Conservation (phyloP, 2,329 filamentous ascomycete genomes). For the Trichoderma asperellum region DNA sequence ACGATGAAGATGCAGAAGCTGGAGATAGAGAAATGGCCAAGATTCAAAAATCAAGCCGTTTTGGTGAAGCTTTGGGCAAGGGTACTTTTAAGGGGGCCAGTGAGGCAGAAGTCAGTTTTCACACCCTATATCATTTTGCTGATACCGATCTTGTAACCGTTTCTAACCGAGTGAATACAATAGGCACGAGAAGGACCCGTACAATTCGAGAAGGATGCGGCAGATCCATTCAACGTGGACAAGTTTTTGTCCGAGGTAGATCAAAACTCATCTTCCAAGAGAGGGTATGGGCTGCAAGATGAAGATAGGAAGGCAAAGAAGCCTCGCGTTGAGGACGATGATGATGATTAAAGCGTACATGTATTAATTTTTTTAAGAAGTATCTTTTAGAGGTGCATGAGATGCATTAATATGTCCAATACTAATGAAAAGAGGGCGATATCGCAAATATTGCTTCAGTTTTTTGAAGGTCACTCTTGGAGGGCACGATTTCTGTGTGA, state of each 20-base stretch:
- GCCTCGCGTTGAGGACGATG: slow-evolving; percentile 76
- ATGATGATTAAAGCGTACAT: slow-evolving; percentile 46
- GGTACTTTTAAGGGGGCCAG: slow-evolving; percentile 89
- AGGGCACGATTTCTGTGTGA: background rate
- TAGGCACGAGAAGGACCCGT: slow-evolving; percentile 86
- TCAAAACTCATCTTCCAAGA: slow-evolving; percentile 66
- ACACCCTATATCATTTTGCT: background rate
- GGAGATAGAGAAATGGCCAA: slow-evolving; percentile 83
- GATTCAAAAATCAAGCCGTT: slow-evolving; percentile 83
- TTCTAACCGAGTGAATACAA: slow-evolving; percentile 39
- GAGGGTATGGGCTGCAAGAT: slow-evolving; percentile 77
- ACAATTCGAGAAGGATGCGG: slow-evolving; percentile 87
- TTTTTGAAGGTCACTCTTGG: background rate
- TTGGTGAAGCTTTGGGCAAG: slow-evolving; percentile 81
- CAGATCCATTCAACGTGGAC: slow-evolving; percentile 91
- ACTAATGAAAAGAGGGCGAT: slow-evolving; percentile 9
- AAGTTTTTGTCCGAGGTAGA: slow-evolving; percentile 85
- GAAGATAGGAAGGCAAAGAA: slow-evolving; percentile 69
- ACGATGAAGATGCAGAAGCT: slow-evolving; percentile 76
- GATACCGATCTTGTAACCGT: background rate
- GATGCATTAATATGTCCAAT: slow-evolving; percentile 17
- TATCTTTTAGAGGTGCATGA: slow-evolving; percentile 22
- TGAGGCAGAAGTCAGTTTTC: slow-evolving; percentile 69
- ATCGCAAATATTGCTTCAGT: background rate
- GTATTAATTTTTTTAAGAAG: background rate